Evolutionary conservation across 1,139 yeast species (phyloP), one percentile per base, ranked within the genome.

Genomic region (Suhomyces chickasaworum): DNA sequence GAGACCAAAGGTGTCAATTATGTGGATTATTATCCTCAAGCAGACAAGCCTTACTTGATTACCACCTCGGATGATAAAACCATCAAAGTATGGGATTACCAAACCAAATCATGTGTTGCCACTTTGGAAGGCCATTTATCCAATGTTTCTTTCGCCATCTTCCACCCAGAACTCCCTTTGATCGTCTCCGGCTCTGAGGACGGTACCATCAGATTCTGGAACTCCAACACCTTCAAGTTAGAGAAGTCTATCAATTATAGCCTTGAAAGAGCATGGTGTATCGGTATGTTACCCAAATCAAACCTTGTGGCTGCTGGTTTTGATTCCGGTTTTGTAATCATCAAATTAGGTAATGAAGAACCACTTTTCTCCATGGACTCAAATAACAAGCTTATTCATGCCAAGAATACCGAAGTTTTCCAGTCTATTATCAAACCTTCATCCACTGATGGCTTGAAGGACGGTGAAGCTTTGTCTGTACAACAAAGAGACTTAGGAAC

Each of bases 181-280:
- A 85, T 86, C 51, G 76, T 86, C 34, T 85, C 93, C 6, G 95
- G 95, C 56, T 84, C 91, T 36, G 95, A 86, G 68, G 95, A 86
- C 65, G 89, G 90, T 32, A 82, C 91, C 8, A 72, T 86, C 51
- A 84, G 86, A 57, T 78, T 86, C 61, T 86, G 95, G 95, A 86
- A 84, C 63, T 74, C 91, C 27, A 83, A 83, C 60, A 86, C 95
- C 21, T 86, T 86, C 65, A 86, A 85, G 63, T 78, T 91, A 57
- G 98, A 93, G 69, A 91, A 90, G 68, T 85, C 97, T 4, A 75
- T 93, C 55, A 90, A 89, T 67, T 86, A 89, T 63, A 90, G 96
- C 45, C 78, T 93, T 63, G 98, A 93, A 68, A 83, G 99, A 62
- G 95, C 95, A 42, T 93, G 99, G 99, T 91, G 98, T 77, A 83